These are phyloP conservation scores for Straminergon stramineum DNA, from an alignment of 225 moss, liverwort and hornwort genomes.

Conservation along the genomic window DNA sequence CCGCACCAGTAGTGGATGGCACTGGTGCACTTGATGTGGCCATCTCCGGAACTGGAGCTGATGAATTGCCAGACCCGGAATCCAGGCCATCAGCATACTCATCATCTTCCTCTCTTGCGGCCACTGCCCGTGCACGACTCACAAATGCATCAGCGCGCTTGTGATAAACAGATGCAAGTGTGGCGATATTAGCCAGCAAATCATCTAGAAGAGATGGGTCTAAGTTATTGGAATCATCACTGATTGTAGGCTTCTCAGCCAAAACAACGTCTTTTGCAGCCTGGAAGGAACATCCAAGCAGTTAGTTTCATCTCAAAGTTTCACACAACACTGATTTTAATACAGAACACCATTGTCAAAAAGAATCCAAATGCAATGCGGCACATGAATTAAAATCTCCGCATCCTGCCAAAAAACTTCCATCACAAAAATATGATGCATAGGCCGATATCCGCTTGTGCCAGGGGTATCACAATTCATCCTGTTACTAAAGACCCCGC, in stretches of 20 bases:
- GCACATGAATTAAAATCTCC: neutral
- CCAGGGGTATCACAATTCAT: neutral
- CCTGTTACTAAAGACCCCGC: neutral
- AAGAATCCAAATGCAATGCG: neutral
- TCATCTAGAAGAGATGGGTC: slow-evolving; percentile 88
- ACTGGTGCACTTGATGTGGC: slow-evolving; percentile 23
- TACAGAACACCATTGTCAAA: neutral
- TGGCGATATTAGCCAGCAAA: slow-evolving; percentile 85
- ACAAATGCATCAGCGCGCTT: slow-evolving; percentile 93
- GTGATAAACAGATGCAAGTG: slow-evolving; percentile 92
- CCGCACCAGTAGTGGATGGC: slow-evolving; percentile 20
- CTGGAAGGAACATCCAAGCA: slow-evolving; percentile 23
- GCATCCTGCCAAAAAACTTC: neutral
- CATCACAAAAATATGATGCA: neutral
- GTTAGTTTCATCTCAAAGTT: neutral
- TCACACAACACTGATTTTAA: neutral
- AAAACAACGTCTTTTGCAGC: slow-evolving; percentile 98
- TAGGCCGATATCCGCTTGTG: neutral
- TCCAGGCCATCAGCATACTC: slow-evolving; percentile 76
- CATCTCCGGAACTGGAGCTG: slow-evolving; percentile 79
- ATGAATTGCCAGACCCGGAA: slow-evolving; percentile 79
- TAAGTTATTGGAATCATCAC: slow-evolving; percentile 85
- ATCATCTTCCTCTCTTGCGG: slow-evolving; percentile 77
- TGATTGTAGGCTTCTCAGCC: slow-evolving; percentile 98
- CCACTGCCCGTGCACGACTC: slow-evolving; percentile 61